Evolutionary conservation across 352 stramenopile species (phyloP).

Genomic region (Pythium biforme): DNA sequence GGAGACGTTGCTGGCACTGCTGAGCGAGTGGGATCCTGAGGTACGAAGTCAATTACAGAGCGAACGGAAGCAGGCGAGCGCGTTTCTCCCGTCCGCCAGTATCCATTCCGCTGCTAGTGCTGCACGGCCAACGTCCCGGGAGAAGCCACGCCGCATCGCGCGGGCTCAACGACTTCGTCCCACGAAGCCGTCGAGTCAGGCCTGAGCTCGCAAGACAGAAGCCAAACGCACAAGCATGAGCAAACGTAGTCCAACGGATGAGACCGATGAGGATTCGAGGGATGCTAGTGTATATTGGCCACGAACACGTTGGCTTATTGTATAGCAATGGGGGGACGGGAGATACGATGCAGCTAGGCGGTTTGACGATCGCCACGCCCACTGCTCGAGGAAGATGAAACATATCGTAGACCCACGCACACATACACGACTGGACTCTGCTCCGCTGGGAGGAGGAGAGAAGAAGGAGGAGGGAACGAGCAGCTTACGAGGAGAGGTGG

Average conservation of each 20-base stretch:
- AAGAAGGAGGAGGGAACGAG: background rate
- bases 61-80: background rate
- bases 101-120: too few relatives aligned
- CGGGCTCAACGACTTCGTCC: too few relatives aligned
- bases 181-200: too few relatives aligned
- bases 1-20: background rate
- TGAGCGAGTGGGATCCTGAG: background rate
- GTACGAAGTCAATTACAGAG: background rate
- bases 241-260: too few relatives aligned
- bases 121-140: too few relatives aligned
- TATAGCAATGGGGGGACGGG: too few relatives aligned
- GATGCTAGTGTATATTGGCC: background rate
- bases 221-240: too few relatives aligned
- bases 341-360: background rate
- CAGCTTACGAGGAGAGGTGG: slow-evolving; percentile 40
- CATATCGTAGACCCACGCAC: background rate
- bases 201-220: too few relatives aligned
- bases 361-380: background rate
- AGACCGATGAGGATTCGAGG: background rate
- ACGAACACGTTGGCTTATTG: background rate
- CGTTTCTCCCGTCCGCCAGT: too few relatives aligned
- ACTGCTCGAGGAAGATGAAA: background rate
- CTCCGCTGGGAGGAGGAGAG: background rate
- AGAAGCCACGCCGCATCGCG: too few relatives aligned
- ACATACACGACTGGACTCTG: background rate